These are phyloP conservation scores for Westerdykella aurantiaca DNA, from an alignment of 2,329 filamentous ascomycete species.

Conservation along the genomic window DNA sequence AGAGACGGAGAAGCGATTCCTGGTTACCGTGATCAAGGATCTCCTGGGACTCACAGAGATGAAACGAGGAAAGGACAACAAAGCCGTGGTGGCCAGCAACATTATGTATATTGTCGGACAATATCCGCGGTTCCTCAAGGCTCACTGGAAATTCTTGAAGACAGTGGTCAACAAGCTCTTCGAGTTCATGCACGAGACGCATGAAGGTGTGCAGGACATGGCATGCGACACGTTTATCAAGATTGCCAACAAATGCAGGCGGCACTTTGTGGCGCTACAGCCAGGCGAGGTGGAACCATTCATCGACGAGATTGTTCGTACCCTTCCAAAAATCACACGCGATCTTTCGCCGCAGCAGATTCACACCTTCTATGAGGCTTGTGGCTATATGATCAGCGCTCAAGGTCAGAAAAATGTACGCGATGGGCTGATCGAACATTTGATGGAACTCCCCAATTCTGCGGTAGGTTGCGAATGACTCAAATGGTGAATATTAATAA, in stretches of 20 bases:
- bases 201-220: constrained; percentile 99
- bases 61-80: constrained; percentile 99
- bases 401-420: constrained; percentile 94
- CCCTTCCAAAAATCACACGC: constrained; percentile 90
- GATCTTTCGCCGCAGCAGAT: constrained; percentile 95
- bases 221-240: constrained; percentile 99
- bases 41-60: constrained; percentile 94
- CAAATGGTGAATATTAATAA: background rate
- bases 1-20: constrained; percentile 95
- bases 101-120: constrained; percentile 99
- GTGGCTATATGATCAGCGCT: constrained; percentile 97
- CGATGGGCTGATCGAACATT: constrained; percentile 80
- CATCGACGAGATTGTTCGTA: constrained; percentile 96
- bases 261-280: constrained; percentile 94
- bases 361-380: constrained; percentile 98
- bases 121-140: constrained; percentile 96
- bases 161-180: constrained; percentile 99
- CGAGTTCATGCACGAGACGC: constrained; percentile 99
- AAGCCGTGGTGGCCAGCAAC: constrained; percentile 96
- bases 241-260: constrained; percentile 95
- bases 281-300: constrained; percentile 92
- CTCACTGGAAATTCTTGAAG: constrained; percentile 99
- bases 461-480: constrained; percentile 46
- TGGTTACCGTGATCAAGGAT: constrained; percentile 98
- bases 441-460: constrained; percentile 89